A percentile compares a stretch with the other conserved stretches of the same genome.
These are phyloP conservation scores for Cercospora sp. DNA, from an alignment of 2,329 filamentous ascomycete genomes.

Conservation along the genomic window DNA sequence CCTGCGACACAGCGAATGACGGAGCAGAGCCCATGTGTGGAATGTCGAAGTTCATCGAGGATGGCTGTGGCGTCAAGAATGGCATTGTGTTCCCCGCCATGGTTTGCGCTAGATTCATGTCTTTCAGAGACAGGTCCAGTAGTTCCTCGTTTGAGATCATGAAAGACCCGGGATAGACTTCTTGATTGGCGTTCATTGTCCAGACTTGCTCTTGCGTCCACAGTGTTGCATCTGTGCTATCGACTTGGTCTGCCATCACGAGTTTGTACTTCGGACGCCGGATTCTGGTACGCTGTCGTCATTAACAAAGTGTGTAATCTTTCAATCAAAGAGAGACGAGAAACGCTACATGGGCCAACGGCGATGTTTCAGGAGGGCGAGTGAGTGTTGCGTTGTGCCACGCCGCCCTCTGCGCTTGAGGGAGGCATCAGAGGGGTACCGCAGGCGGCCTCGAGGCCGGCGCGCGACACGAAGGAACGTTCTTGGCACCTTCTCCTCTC, in stretches of 20 bases:
- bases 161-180: not conserved
- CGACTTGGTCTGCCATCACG: slow-evolving; percentile 2
- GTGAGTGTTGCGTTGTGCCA: not conserved
- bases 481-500: slow-evolving; percentile 6
- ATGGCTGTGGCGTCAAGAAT: not conserved
- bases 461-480: slow-evolving; percentile 2
- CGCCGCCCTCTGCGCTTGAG: slow-evolving; percentile 4
- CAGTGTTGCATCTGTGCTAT: not conserved
- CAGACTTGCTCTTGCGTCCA: slow-evolving; percentile 5
- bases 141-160: slow-evolving; percentile 9
- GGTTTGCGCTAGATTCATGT: not conserved
- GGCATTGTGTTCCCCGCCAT: not conserved
- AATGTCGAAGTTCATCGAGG: not conserved
- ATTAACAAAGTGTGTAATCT: slow-evolving; percentile 2
- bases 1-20: not conserved
- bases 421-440: slow-evolving; percentile 1
- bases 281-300: slow-evolving; percentile 3
- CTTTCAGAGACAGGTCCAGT: slow-evolving; percentile 3
- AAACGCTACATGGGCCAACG: not conserved
- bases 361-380: not conserved
- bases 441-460: not conserved
- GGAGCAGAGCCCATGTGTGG: not conserved
- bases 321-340: not conserved
- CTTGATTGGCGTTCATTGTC: not conserved
- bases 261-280: not conserved